Evolutionary conservation across 1,139 yeast genomes (phyloP).

Genomic region (Hansenula anomala): DNA sequence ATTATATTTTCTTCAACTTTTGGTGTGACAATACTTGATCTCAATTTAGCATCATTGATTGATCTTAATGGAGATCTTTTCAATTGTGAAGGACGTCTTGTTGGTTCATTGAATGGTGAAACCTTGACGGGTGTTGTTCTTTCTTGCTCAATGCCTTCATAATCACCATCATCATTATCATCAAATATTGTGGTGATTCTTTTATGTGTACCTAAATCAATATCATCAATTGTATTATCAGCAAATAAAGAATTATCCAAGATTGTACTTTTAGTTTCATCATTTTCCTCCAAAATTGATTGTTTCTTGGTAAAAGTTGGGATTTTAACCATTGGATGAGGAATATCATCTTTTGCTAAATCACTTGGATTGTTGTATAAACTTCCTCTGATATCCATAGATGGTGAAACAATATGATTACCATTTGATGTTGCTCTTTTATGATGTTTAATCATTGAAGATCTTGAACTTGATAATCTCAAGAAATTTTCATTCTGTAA

Average conservation of each 20-base stretch:
- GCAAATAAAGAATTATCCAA: conserved; percentile 18
- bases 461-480: conserved; percentile 11
- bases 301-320: conserved; percentile 6
- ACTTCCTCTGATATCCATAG: conserved; percentile 19
- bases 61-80: conserved; percentile 1
- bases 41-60: neutral
- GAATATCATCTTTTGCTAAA: conserved; percentile 9
- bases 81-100: neutral
- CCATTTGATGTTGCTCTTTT: conserved; percentile 13
- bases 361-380: conserved; percentile 18
- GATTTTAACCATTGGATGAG: conserved; percentile 8
- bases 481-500: conserved; percentile 5
- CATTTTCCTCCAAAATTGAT: conserved; percentile 5
- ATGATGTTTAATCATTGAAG: conserved; percentile 18
- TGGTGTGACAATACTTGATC: conserved; percentile 11
- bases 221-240: conserved; percentile 19
- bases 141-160: neutral
- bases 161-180: conserved; percentile 7
- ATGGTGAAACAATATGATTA: conserved; percentile 5
- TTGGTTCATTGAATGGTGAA: neutral
- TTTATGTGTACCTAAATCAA: conserved; percentile 15
- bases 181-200: conserved; percentile 24
- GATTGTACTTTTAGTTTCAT: conserved; percentile 15
- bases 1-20: neutral
- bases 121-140: neutral